These are phyloP conservation scores for Sparassis latifolia DNA, from an alignment of 1,284 basidiomycete species.

Conservation along the genomic window DNA sequence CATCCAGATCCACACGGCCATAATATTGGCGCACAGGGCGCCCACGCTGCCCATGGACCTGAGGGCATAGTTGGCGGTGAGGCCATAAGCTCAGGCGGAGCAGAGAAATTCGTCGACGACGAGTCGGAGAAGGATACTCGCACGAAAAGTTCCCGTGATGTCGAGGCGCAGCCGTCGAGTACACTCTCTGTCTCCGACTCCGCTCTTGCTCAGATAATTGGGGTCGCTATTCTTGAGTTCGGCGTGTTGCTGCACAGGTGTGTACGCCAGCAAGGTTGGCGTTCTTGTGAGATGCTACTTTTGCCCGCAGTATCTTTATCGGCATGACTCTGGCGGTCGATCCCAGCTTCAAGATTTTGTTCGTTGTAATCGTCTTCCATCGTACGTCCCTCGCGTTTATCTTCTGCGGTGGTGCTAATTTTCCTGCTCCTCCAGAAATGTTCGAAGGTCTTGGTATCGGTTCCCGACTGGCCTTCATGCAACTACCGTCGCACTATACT, in stretches of 20 bases:
- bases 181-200: conserved; percentile 27
- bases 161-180: conserved; percentile 5
- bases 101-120: neutral
- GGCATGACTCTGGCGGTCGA: conserved; percentile 91
- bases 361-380: conserved; percentile 89
- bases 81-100: conserved; percentile 5
- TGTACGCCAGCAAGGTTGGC: neutral
- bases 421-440: conserved; percentile 49
- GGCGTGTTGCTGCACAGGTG: conserved; percentile 86
- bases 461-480: conserved; percentile 73
- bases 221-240: conserved; percentile 84
- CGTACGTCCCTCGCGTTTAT: conserved; percentile 39
- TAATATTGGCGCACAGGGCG: conserved; percentile 32
- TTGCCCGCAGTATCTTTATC: conserved; percentile 62
- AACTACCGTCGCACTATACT: conserved; percentile 50
- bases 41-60: conserved; percentile 67
- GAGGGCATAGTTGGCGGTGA: conserved; percentile 28
- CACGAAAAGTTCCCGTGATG: neutral
- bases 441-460: conserved; percentile 92
- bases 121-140: neutral
- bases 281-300: neutral
- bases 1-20: conserved; percentile 57
- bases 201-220: conserved; percentile 73
- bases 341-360: conserved; percentile 75
- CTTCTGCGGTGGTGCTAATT: neutral